Conservation (phyloP, 2,329 filamentous ascomycete species). For the Venturiaceae sp. region DNA sequence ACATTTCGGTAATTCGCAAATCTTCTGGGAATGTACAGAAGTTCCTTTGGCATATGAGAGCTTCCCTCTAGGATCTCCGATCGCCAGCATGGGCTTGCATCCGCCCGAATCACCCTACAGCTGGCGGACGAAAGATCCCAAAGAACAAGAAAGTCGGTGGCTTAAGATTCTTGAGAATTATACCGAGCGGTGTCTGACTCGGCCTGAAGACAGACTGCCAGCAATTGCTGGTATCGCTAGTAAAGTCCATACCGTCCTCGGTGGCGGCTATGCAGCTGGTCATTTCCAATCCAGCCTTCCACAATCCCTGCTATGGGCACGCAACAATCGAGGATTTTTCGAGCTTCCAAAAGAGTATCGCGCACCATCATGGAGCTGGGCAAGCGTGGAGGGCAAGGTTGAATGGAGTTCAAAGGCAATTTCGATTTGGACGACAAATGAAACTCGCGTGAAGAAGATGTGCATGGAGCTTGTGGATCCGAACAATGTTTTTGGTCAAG, state of each 20-base stretch:
- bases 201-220: neutral
- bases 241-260: neutral
- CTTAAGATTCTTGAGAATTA: neutral
- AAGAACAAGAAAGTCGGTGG: neutral
- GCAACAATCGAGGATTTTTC: no score
- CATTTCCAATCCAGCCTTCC: neutral
- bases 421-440: no score
- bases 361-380: neutral
- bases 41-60: neutral
- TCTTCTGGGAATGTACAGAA: neutral
- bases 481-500: no score
- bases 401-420: no score
- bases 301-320: neutral
- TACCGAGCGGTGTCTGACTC: neutral
- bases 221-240: neutral
- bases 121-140: neutral
- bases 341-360: neutral
- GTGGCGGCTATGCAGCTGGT: neutral
- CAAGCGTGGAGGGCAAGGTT: neutral
- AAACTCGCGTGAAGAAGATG: no score
- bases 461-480: no score
- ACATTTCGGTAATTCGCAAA: neutral
- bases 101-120: no score
- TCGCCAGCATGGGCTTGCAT: neutral
- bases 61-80: neutral